A percentile compares a stretch with the other conserved stretches of the same genome.
These are phyloP conservation scores for Podospora comata DNA, from an alignment of 495 filamentous ascomycete genomes.

Conservation along the genomic window DNA sequence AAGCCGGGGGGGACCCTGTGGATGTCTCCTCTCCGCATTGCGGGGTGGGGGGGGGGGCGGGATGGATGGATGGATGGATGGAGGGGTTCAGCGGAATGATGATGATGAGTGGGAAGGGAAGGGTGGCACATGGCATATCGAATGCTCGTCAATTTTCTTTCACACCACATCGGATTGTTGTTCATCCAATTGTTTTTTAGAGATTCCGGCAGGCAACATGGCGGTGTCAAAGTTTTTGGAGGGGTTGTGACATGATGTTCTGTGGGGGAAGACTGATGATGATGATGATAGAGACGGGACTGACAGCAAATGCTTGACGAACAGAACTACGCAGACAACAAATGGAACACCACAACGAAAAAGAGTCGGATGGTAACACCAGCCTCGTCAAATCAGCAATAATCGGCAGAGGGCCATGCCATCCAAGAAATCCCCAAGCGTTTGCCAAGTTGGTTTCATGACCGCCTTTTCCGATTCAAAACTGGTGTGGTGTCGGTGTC, in stretches of 20 bases:
- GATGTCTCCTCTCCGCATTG: background rate
- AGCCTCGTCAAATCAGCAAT: background rate
- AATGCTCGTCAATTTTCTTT: background rate
- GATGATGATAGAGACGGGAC: background rate
- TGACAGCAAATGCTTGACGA: background rate
- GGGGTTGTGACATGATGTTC: background rate
- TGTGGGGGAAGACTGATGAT: background rate
- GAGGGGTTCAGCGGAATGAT: background rate
- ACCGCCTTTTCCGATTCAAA: background rate
- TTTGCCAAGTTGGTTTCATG: background rate
- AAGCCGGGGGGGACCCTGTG: conserved; percentile 2
- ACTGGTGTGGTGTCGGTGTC: background rate
- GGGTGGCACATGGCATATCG: background rate
- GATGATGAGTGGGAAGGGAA: background rate
- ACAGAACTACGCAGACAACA: background rate
- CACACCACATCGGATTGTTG: background rate
- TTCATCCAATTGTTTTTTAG: background rate
- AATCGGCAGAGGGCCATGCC: no score
- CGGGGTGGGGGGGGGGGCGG: background rate
- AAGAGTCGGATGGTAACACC: background rate
- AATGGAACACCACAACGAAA: background rate
- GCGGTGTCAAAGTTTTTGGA: background rate
- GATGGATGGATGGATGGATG: background rate
- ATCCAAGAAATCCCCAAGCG: background rate
- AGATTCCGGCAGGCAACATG: background rate